These are phyloP conservation scores for Strigomonas culicis DNA, from an alignment of 208 protist species.

Conservation along the genomic window DNA sequence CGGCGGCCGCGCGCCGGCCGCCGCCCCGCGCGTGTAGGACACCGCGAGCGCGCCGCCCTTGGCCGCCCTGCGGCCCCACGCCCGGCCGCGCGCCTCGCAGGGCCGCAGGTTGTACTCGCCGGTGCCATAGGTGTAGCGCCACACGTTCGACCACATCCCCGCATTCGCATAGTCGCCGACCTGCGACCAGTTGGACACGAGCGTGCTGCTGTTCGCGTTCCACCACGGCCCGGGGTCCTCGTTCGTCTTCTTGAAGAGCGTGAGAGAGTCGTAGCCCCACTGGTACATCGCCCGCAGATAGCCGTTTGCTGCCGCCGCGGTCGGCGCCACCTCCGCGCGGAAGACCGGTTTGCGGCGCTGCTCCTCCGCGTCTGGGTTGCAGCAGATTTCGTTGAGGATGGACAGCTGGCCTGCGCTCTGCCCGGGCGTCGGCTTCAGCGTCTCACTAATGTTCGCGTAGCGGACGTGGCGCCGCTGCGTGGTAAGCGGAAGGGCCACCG, in stretches of 20 bases:
- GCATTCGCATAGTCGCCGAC: slow-evolving; percentile 87
- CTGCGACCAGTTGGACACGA: slow-evolving; percentile 83
- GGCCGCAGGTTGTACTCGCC: slow-evolving; percentile 89
- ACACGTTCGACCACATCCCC: slow-evolving; percentile 87
- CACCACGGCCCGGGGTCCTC: slow-evolving; percentile 87
- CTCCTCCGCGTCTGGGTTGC: slow-evolving; percentile 83
- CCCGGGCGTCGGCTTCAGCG: slow-evolving; percentile 65
- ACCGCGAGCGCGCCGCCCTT: slow-evolving; percentile 59
- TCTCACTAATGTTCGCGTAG: slow-evolving; percentile 80
- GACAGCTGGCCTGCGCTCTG: slow-evolving; percentile 82
- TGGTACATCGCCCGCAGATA: slow-evolving; percentile 70
- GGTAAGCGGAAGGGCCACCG: not conserved
- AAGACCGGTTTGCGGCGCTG: slow-evolving; percentile 81
- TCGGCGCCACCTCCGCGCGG: slow-evolving; percentile 58
- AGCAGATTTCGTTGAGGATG: slow-evolving; percentile 82
- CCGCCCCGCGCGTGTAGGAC: slow-evolving; percentile 31
- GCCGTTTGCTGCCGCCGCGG: slow-evolving; percentile 7
- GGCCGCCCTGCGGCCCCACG: slow-evolving; percentile 62
- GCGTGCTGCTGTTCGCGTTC: slow-evolving; percentile 85
- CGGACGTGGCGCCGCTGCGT: slow-evolving; percentile 50
- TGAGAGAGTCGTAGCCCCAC: slow-evolving; percentile 87
- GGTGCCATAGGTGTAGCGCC: slow-evolving; percentile 86
- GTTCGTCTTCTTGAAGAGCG: slow-evolving; percentile 84
- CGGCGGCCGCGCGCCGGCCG: slow-evolving; percentile 13
- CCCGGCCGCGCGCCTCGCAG: slow-evolving; percentile 59